A percentile compares a stretch with the other conserved stretches of the same genome.
Evolutionary conservation across 768 basidiomycete genomes (phyloP).

Genomic region (Symmetrospora coprosmae): DNA sequence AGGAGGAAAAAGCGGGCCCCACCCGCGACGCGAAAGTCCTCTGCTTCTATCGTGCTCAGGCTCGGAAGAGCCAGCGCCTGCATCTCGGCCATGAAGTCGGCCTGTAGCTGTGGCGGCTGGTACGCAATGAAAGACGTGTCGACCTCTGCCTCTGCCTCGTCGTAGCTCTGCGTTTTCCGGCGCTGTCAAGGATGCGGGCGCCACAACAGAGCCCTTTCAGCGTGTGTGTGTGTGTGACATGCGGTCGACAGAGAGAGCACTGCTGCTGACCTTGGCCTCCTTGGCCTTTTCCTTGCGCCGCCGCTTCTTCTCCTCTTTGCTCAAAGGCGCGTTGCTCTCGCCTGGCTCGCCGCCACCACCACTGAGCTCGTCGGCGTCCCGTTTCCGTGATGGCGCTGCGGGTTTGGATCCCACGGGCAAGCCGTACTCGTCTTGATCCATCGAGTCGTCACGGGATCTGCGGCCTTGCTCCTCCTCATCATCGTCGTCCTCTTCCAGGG

Average conservation of each 20-base stretch:
- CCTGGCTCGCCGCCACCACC: background rate
- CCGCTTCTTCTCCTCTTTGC: slow-evolving; percentile 14
- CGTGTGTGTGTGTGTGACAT: too few relatives aligned
- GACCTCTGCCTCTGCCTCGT: background rate
- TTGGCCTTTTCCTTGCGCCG: slow-evolving; percentile 17
- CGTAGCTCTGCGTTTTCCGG: too few relatives aligned
- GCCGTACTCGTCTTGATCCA: background rate
- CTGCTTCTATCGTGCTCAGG: slow-evolving; percentile 5
- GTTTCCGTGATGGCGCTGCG: too few relatives aligned
- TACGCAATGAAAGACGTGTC: slow-evolving; percentile 11
- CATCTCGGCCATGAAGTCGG: slow-evolving; percentile 18
- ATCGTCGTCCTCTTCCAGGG: background rate
- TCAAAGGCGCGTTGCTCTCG: background rate
- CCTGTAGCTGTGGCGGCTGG: slow-evolving; percentile 15
- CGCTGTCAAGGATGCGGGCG: too few relatives aligned
- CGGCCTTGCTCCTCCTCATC: background rate
- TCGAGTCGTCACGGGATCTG: background rate
- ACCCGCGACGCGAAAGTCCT: slow-evolving; percentile 15
- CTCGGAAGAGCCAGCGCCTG: slow-evolving; percentile 7
- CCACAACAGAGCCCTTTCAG: too few relatives aligned
- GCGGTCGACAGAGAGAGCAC: too few relatives aligned
- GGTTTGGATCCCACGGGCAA: background rate
- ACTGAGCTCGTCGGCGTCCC: background rate
- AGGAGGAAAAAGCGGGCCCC: background rate
- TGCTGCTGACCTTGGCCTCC: slow-evolving; percentile 8